phyloP scores from a whole-genome alignment of 345 rosid genomes.

The Gossypium australe region DNA sequence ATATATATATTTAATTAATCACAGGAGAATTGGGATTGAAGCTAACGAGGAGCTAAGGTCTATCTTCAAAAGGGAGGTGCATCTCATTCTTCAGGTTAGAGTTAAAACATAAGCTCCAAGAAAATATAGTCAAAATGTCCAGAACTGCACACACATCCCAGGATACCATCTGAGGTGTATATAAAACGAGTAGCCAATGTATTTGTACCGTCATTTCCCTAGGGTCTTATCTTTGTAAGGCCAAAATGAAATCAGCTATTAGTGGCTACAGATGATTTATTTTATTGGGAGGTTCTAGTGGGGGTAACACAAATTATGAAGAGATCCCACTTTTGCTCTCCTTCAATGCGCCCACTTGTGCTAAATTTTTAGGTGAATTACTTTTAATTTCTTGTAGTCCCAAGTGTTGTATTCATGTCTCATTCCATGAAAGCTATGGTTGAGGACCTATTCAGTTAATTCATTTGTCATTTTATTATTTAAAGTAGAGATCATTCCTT shows the following conservation, averaged over 20 bases:
- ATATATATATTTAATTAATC: background rate
- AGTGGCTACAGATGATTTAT: background rate
- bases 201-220: background rate
- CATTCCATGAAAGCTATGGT: background rate
- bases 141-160: background rate
- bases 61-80: conserved; percentile 71
- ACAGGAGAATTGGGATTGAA: conserved; percentile 88
- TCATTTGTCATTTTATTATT: background rate
- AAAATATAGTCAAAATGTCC: background rate
- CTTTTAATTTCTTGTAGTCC: background rate
- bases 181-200: background rate
- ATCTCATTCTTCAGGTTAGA: conserved; percentile 80
- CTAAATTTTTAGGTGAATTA: background rate
- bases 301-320: background rate
- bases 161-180: conserved; percentile 4
- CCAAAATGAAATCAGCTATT: background rate
- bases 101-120: conserved; percentile 36
- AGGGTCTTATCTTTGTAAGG: background rate
- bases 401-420: background rate
- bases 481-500: background rate
- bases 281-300: background rate
- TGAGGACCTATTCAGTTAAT: background rate
- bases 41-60: conserved; percentile 91
- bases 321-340: background rate
- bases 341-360: too few species aligned